Base-by-base conservation (phyloP, 805 yeast genomes). In the Nakazawaea peltata region DNA sequence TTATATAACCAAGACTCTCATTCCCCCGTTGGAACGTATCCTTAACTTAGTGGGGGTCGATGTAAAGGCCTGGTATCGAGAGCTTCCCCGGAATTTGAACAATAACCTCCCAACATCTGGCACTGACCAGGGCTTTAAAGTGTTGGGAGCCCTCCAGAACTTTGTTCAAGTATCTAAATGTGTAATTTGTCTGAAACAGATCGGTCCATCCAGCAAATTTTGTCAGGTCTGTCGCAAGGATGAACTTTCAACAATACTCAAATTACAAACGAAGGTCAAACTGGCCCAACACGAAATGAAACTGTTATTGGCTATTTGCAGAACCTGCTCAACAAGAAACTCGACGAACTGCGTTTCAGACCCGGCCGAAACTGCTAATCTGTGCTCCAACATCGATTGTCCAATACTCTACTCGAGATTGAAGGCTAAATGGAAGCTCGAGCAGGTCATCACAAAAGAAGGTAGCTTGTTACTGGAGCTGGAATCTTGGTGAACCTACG, bases 1-100 rank as follows among this genome's bases (percentile, higher is more conserved):
- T 51, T 92, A 92, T 54, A 86, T 92, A 32, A 71, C 71, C 2
- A 81, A 84, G 48, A 85, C 85, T 2, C 56, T 92, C 31, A 74
- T 90, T 7, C 97, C 98, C 2, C 97, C 98, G 0, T 57, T 92
- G 36, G 94, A 85, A 43, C 61, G 98, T 40, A 61, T 90, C 2
- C 83, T 92, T 55, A 81, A 77, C 46, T 56, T 90, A 11, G 57
- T 86, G 39, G 98, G 98, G 0, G 92, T 82, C 2, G 81, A 86
- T 56, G 67, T 88, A 5, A 63, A 64, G 28, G 63, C 62, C 4
- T 92, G 98, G 98, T 83, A 77, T 43, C 55, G 56, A 9, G 83
- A 76, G 19, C 63, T 87, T 61, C 85, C 94, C 0, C 61, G 61
- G 41, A 27, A 36, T 21, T 10, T 49, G 13, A 36, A 29, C 0